These are phyloP conservation scores for Fusarium sp. DNA, from an alignment of 2,329 filamentous ascomycete genomes.

Conservation along the genomic window DNA sequence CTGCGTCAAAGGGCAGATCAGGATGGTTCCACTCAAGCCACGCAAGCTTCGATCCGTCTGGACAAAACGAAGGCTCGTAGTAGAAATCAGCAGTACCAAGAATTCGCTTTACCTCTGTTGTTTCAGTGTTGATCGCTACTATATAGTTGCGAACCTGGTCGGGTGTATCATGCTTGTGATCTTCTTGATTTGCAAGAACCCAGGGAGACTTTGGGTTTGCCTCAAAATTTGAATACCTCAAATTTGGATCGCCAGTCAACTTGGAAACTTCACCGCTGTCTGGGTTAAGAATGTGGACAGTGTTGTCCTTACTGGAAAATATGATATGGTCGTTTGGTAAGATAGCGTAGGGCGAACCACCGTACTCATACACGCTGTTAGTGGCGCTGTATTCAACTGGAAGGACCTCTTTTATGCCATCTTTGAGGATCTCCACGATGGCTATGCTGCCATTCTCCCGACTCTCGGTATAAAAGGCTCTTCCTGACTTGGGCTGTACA, in stretches of 20 bases:
- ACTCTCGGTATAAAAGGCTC: constrained; percentile 52
- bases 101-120: constrained; percentile 54
- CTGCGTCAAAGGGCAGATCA: constrained; percentile 60
- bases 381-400: constrained; percentile 54
- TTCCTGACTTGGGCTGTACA: constrained; percentile 42
- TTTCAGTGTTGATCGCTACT: constrained; percentile 52
- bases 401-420: constrained; percentile 52
- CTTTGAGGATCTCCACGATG: constrained; percentile 54
- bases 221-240: constrained; percentile 59
- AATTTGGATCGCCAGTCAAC: constrained; percentile 45
- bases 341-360: constrained; percentile 56
- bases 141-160: constrained; percentile 50
- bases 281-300: constrained; percentile 55
- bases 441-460: constrained; percentile 53
- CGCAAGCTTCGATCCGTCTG: constrained; percentile 55
- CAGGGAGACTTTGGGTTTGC: constrained; percentile 51
- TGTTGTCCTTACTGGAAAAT: constrained; percentile 56
- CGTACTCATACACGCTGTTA: constrained; percentile 62
- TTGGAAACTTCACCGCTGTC: constrained; percentile 47
- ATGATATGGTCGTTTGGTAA: constrained; percentile 53
- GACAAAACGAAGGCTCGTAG: constrained; percentile 58
- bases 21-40: constrained; percentile 67
- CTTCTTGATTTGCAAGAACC: constrained; percentile 63
- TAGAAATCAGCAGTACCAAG: constrained; percentile 62
- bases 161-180: constrained; percentile 52